Evolutionary conservation across 2,329 filamentous ascomycete genomes (phyloP).

Genomic region (Aspergillus pseudonomiae): DNA sequence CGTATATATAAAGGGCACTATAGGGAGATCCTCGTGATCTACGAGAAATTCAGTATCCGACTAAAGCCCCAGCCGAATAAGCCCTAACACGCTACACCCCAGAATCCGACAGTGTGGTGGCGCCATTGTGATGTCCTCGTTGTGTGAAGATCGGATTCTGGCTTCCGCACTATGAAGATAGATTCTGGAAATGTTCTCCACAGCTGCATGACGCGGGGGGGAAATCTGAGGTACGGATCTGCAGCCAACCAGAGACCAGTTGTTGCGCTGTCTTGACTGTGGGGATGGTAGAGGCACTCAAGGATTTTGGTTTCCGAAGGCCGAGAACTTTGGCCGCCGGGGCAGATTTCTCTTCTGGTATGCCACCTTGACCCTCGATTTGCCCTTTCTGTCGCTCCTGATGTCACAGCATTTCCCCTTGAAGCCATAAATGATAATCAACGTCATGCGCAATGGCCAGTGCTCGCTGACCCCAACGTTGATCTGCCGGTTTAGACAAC

Average conservation of each 20-base stretch:
- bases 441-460: background rate
- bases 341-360: background rate
- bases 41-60: constrained; percentile 1
- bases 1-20: constrained; percentile 12
- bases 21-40: background rate
- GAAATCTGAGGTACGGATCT: constrained; percentile 12
- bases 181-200: constrained; percentile 14
- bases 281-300: constrained; percentile 5
- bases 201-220: constrained; percentile 6
- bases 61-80: background rate
- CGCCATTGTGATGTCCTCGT: background rate
- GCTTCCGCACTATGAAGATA: constrained; percentile 30
- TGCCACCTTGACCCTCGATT: background rate
- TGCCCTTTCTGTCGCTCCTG: background rate
- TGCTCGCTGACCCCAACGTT: background rate
- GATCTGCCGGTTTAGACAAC: background rate
- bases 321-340: constrained; percentile 8
- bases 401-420: background rate
- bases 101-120: constrained; percentile 7
- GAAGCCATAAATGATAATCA: background rate
- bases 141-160: constrained; percentile 31
- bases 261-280: constrained; percentile 3
- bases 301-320: constrained; percentile 32
- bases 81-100: background rate
- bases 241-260: constrained; percentile 9